A percentile compares a stretch with the other conserved stretches of the same genome.
phyloP scores from a whole-genome alignment of 2,329 filamentous ascomycete species.

The Colletotrichum paranaense region DNA sequence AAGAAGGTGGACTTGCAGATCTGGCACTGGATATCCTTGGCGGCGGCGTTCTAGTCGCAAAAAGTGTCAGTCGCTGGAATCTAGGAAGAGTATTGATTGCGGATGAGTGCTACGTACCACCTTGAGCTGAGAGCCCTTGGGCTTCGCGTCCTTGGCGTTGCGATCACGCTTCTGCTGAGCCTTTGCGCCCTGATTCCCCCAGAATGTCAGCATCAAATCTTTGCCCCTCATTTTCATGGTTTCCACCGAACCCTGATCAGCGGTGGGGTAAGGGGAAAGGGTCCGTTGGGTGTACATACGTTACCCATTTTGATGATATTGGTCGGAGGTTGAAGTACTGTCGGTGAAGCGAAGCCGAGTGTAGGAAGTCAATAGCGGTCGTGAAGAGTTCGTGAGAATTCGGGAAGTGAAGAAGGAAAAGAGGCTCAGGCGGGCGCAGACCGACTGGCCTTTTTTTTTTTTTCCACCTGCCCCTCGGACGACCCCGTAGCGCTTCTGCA shows the following conservation, averaged over 20 bases:
- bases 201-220: constrained; percentile 24
- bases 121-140: constrained; percentile 74
- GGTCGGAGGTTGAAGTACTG: not conserved
- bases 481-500: constrained; percentile 25
- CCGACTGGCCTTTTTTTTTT: constrained; percentile 9
- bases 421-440: constrained; percentile 13
- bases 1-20: constrained; percentile 84
- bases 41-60: constrained; percentile 72
- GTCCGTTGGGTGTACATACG: constrained; percentile 32
- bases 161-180: constrained; percentile 80
- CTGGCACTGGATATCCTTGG: constrained; percentile 81
- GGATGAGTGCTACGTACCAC: constrained; percentile 50
- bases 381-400: not conserved
- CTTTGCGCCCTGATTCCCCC: constrained; percentile 66
- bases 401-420: not conserved
- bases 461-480: constrained; percentile 6
- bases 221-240: constrained; percentile 30
- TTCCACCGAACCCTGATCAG: constrained; percentile 33
- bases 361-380: not conserved
- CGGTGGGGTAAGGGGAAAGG: constrained; percentile 21
- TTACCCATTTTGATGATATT: constrained; percentile 35
- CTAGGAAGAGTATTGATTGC: not conserved
- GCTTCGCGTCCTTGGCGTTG: constrained; percentile 71
- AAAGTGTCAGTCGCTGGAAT: not conserved
- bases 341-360: not conserved